Evolutionary conservation across 306 rosid genomes (phyloP), one percentile per base, ranked within the genome.

Genomic region (Sesbania bispinosa): DNA sequence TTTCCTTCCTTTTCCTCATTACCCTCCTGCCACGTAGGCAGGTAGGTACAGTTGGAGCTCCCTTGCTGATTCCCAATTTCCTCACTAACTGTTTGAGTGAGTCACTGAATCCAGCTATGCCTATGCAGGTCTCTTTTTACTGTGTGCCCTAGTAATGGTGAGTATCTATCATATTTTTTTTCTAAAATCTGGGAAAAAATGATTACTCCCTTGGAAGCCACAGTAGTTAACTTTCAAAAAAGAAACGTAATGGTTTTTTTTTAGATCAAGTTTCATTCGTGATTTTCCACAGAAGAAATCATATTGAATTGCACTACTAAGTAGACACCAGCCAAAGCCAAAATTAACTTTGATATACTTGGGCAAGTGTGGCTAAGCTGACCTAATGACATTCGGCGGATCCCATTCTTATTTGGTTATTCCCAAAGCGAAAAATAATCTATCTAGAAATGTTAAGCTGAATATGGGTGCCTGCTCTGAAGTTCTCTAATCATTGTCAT

Each of bases 401-500:
- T 8, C 20, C 47, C 48, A 10, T 62, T 77, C 23, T 26, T 10
- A 48, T 64, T 38, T 39, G 43, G 42, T 51, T 51, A 35, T 30
- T 59, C 35, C 35, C 14, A 15, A 75, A 64, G 19, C 1, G 2
- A 23, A 54, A 53, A 48, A 20, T 35, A 62, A 41, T n/a, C 21
- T 43, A 30, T 66, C 61, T 76, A 47, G 35, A 66, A 58, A 46
- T 50, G 71, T 50, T 39, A 76, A 58, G 15, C 71, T 69, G 60
- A 18, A 70, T 29, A 52, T 32, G 20, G 51, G 35, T 69, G 41
- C 41, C 41, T 69, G 23, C 42, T 52, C 21, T 24, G 46, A 18
- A 69, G 36, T 48, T 61, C 15, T 42, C 53, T 39, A 24, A 77
- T 59, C 23, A 59, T 38, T 32, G 21, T 21, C 67, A 39, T 42